These are phyloP conservation scores for Cladosporium sphaerospermum DNA, from an alignment of 2,329 filamentous ascomycete genomes.

Conservation along the genomic window DNA sequence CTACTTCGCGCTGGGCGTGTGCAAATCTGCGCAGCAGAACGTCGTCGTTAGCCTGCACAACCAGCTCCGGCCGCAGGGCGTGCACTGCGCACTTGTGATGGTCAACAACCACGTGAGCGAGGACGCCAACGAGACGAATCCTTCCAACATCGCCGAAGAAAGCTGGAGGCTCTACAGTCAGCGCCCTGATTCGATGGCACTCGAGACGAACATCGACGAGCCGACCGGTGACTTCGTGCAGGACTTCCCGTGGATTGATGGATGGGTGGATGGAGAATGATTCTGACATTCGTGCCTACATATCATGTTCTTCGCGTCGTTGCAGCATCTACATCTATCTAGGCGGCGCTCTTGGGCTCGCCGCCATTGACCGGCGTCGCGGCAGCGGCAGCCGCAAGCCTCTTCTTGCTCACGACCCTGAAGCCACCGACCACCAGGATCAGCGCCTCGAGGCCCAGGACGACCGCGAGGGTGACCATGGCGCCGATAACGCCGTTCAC, in stretches of 20 bases:
- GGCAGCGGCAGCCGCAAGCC: conserved; percentile 20
- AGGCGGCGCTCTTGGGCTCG: conserved; percentile 6
- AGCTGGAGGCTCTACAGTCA: conserved; percentile 37
- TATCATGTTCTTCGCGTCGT: not conserved
- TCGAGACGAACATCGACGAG: not conserved
- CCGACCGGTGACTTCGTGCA: too few relatives aligned
- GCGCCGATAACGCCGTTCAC: conserved; percentile 79
- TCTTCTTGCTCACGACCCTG: conserved; percentile 52
- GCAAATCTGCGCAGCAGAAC: conserved; percentile 47
- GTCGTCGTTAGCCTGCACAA: conserved; percentile 40
- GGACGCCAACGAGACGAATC: conserved; percentile 36
- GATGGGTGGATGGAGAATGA: not conserved
- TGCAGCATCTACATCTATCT: not conserved
- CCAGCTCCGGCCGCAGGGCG: conserved; percentile 33
- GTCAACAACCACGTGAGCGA: conserved; percentile 38
- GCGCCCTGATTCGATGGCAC: not conserved
- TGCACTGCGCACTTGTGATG: conserved; percentile 42
- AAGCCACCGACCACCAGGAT: conserved; percentile 52
- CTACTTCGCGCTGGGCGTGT: conserved; percentile 43
- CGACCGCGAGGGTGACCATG: conserved; percentile 59
- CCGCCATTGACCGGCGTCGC: not conserved
- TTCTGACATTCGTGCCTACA: not conserved
- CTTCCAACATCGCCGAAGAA: conserved; percentile 38
- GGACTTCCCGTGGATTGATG: not conserved
- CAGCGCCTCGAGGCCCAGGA: conserved; percentile 51